phyloP scores from a whole-genome alignment of 192 early-diverging fungal species.

The Obelidium mucronatum region DNA sequence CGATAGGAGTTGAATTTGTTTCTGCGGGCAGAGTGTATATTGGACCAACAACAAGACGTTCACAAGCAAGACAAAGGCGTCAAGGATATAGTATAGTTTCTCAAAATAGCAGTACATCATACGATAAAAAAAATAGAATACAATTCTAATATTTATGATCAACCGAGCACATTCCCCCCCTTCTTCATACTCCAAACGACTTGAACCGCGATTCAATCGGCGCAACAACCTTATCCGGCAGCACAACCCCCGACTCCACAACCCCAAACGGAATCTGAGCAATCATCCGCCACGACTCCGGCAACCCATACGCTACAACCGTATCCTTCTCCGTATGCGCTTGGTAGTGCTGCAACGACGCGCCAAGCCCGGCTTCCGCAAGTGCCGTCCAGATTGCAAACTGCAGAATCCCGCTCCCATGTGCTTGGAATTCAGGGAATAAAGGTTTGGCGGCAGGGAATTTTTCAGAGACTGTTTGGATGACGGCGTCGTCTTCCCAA shows the following conservation, averaged over 20 bases:
- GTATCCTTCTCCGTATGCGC: constrained; percentile 22
- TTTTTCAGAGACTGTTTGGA: constrained; percentile 20
- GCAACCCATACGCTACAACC: constrained; percentile 4
- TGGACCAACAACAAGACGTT: no score
- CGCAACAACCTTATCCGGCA: constrained; percentile 12
- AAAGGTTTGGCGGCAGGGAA: constrained; percentile 26
- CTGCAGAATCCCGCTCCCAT: constrained; percentile 40
- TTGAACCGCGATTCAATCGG: constrained; percentile 25
- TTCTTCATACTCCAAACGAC: not conserved
- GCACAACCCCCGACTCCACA: not conserved
- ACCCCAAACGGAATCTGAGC: constrained; percentile 43
- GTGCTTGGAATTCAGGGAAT: constrained; percentile 18
- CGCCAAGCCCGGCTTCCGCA: constrained; percentile 33
- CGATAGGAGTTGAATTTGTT: no score
- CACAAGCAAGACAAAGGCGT: no score
- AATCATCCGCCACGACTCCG: constrained; percentile 36
- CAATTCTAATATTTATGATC: no score
- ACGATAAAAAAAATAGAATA: no score
- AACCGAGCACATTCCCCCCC: not conserved
- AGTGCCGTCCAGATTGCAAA: constrained; percentile 41
- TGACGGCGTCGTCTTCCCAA: constrained; percentile 36
- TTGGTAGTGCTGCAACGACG: constrained; percentile 34
- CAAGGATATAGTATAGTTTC: no score
- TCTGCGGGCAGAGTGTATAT: no score
- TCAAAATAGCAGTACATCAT: no score